Percentiles rank a stretch among this genome's conserved stretches.
phyloP scores from a whole-genome alignment of 352 stramenopile genomes.

The Aphanomyces cochlioides region DNA sequence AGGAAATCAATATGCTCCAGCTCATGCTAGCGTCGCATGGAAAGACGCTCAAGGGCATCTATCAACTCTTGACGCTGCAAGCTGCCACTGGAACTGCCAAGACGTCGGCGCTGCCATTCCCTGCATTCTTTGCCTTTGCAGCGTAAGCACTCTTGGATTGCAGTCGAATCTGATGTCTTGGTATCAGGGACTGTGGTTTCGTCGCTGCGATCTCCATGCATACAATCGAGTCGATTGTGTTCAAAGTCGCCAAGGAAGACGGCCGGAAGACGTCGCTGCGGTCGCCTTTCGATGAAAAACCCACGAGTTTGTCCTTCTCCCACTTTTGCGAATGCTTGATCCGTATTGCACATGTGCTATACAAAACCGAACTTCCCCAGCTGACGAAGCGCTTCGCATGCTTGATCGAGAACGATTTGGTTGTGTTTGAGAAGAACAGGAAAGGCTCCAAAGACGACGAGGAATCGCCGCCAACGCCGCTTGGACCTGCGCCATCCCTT shows the following conservation, averaged over 20 bases:
- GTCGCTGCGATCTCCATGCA: constrained; percentile 2
- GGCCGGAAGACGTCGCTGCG: neutral
- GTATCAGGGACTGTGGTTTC: constrained; percentile 15
- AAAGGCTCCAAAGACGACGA: neutral
- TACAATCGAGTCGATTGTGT: constrained; percentile 3
- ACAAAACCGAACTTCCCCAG: constrained; percentile 24
- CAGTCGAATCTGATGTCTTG: too few relatives aligned
- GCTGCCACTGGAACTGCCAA: neutral
- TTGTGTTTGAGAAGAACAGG: neutral
- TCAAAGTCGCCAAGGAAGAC: constrained; percentile 26
- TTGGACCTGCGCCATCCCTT: too few relatives aligned
- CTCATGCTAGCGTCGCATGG: constrained; percentile 19
- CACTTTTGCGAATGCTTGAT: constrained; percentile 29
- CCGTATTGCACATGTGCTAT: constrained; percentile 15
- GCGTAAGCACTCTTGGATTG: neutral
- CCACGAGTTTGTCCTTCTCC: constrained; percentile 16
- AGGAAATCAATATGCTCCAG: constrained; percentile 29
- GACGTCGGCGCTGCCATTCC: neutral
- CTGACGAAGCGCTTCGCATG: constrained; percentile 25
- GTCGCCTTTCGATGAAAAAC: neutral
- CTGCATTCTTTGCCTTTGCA: constrained; percentile 18
- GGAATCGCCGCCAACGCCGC: neutral
- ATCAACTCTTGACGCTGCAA: constrained; percentile 15
- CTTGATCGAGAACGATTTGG: constrained; percentile 24
- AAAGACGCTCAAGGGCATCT: constrained; percentile 17